A percentile compares a stretch with the other conserved stretches of the same genome.
phyloP scores from a whole-genome alignment of 768 basidiomycete genomes.

The Termitomyces sp. region DNA sequence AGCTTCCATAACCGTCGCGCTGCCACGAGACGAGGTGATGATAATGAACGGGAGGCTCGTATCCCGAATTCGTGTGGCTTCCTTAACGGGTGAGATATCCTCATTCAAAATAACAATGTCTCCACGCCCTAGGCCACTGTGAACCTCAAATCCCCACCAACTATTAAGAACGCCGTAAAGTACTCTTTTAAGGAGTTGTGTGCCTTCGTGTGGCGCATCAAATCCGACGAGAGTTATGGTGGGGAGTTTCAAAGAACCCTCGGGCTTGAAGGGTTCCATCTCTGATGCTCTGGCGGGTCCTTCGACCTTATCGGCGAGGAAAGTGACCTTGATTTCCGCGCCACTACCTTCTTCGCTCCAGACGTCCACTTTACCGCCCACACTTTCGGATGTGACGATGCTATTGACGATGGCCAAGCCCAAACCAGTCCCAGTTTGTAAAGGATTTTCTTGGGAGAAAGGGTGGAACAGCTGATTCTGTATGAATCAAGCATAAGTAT shows the following conservation, averaged over 20 bases:
- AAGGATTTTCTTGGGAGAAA: slow-evolving; percentile 94
- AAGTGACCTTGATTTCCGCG: slow-evolving; percentile 87
- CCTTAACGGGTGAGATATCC: slow-evolving; percentile 55
- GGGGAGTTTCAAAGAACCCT: slow-evolving; percentile 39
- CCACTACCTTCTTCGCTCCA: slow-evolving; percentile 89
- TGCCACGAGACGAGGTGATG: slow-evolving; percentile 49
- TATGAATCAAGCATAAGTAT: slow-evolving; percentile 1
- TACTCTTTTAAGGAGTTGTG: slow-evolving; percentile 62
- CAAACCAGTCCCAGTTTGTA: slow-evolving; percentile 90
- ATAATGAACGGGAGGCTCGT: slow-evolving; percentile 49
- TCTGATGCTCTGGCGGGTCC: slow-evolving; percentile 36
- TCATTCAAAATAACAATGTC: slow-evolving; percentile 85
- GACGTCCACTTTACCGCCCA: slow-evolving; percentile 91
- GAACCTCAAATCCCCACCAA: slow-evolving; percentile 74
- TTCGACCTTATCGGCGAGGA: slow-evolving; percentile 65
- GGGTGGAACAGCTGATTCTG: slow-evolving; percentile 96
- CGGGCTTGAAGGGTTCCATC: slow-evolving; percentile 46
- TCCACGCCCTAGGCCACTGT: slow-evolving; percentile 41
- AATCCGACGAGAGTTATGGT: slow-evolving; percentile 75
- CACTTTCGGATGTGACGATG: slow-evolving; percentile 81
- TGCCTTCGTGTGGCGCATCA: slow-evolving; percentile 59
- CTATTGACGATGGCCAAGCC: slow-evolving; percentile 95
- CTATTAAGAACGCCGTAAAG: slow-evolving; percentile 62
- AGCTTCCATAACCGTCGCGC: slow-evolving; percentile 56
- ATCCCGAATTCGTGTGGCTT: slow-evolving; percentile 58